Evolutionary conservation across 441 rosid genomes (phyloP), one percentile per base, ranked within the genome.

Genomic region (Geranium incanum): DNA sequence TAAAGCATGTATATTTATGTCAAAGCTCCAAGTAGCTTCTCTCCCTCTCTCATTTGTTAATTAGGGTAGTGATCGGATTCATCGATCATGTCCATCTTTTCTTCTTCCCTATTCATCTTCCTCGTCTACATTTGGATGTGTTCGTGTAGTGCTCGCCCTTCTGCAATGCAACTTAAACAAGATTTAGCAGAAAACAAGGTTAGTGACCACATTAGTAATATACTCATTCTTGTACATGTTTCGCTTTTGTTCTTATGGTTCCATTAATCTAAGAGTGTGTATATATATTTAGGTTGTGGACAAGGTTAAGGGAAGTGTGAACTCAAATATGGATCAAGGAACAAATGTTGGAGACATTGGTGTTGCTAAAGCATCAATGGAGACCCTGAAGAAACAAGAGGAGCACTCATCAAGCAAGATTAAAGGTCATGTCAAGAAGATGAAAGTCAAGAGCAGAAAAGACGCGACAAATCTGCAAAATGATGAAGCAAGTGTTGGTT

Each of bases 11-110:
- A 57, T 57, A 57, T 57, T 16, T 57, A 57, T 57, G 63, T 57
- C 63, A 57, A 57, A 57, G 23, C 63, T 16, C 63, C 23, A 57
- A 57, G 23, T 57, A 57, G 63, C 63, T 57, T 57, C 63, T 57
- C 63, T 48, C 1, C 1, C 57, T 48, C 15, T 48, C 4, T 48
- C 15, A 9, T 3, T 28, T 28, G 33, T 28, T 28, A 28, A 28
- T 28, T 28, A 28, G 33, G 13, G 23, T 28, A 28, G 33, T 28
- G 33, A 28, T 28, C 33, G 33, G 3, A 16, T 57, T 57, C 57
- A 48, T 2, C 57, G 6, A 57, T 57, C 63, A 57, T 57, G 63
- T 57, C 63, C 63, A 57, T 57, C 63, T 28, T 28, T 16, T 57
- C 28, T 57, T 57, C 63, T 18, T 43, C 50, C 50, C 3, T 57